Base-by-base conservation (phyloP, 176 grass and related monocot species). In the Ensete ventricosum region DNA sequence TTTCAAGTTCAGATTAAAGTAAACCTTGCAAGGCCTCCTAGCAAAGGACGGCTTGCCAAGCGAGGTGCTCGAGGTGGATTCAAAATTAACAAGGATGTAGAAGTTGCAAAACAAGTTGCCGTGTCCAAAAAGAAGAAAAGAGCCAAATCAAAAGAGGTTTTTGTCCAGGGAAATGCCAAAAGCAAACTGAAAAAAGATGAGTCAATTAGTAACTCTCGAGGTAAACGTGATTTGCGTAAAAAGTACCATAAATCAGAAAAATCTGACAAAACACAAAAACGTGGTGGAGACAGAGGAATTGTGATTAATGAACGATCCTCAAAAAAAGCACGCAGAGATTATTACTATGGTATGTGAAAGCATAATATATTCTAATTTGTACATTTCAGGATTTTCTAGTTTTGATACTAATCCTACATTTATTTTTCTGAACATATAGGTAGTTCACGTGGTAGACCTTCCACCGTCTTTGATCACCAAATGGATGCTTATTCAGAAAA, bases 21-120 rank as follows among this genome's bases (percentile, higher is more conserved):
- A 19, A 83, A 79, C 78, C 80, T 91, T 81, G 89, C 89, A 74
- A 78, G 77, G 74, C 85, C 80, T 68, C 66, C 62, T 53, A 54
- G 53, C 57, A 63, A 87, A 68, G 60, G 55, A 49, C 67, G 79
- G 52, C 54, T 78, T 54, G 53, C 75, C 13, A 80, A 83, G 72
- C 54, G 82, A 48, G 64, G 57, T 87, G 59, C 54, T 67, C 72
- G 76, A 78, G 82, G 67, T 73, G 84, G 76, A 71, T 50, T 73
- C 49, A 87, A 84, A 67, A 71, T 84, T 25, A 69, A 81, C 48
- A 83, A 63, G 57, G 20, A 55, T 69, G 70, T 27, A 73, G 65
- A 55, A 34, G 63, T 43, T 72, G 63, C 80, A 68, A 27, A 73
- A 64, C 55, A 25, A 74, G 58, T 75, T 65, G 64, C 52, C 12